Conservation (phyloP, 805 yeast species). For the Saccharomyces mikatae region DNA sequence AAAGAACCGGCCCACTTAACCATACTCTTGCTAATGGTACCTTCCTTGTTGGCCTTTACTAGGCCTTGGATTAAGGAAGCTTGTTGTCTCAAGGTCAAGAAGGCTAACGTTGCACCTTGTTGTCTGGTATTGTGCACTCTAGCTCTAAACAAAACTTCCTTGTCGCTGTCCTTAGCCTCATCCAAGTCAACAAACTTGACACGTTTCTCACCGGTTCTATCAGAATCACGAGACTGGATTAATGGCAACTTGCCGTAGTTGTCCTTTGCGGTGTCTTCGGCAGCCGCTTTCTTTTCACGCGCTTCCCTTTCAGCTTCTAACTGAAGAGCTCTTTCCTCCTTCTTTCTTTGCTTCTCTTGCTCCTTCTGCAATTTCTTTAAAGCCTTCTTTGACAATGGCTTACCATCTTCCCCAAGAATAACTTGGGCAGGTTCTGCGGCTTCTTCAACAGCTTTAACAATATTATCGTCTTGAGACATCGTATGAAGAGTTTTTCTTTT, state of each 20-base stretch:
- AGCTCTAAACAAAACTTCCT: slow-evolving; percentile 80
- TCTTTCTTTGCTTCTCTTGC: slow-evolving; percentile 84
- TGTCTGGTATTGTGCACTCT: slow-evolving; percentile 89
- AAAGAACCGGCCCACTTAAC: slow-evolving; percentile 90
- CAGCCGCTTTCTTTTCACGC: slow-evolving; percentile 54
- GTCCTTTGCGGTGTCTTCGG: slow-evolving; percentile 80
- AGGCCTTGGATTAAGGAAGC: slow-evolving; percentile 74
- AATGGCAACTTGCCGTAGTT: slow-evolving; percentile 87
- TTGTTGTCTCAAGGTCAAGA: slow-evolving; percentile 89
- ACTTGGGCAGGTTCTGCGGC: slow-evolving; percentile 15
- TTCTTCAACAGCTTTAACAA: background rate
- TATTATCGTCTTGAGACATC: background rate
- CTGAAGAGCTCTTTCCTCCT: slow-evolving; percentile 86
- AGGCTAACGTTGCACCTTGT: slow-evolving; percentile 92
- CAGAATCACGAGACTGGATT: slow-evolving; percentile 73
- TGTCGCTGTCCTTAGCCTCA: slow-evolving; percentile 48
- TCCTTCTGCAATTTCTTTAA: slow-evolving; percentile 90
- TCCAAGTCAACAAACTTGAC: slow-evolving; percentile 44
- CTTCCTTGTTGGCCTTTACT: slow-evolving; percentile 63
- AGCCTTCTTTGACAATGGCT: slow-evolving; percentile 88
- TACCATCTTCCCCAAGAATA: slow-evolving; percentile 67
- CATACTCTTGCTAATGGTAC: slow-evolving; percentile 81
- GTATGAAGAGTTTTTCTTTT: background rate
- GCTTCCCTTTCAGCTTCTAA: slow-evolving; percentile 81
- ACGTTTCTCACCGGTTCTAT: slow-evolving; percentile 61